Conservation (phyloP, 371 early-diverging fungal species). For the Conidiobolus incongruus region DNA sequence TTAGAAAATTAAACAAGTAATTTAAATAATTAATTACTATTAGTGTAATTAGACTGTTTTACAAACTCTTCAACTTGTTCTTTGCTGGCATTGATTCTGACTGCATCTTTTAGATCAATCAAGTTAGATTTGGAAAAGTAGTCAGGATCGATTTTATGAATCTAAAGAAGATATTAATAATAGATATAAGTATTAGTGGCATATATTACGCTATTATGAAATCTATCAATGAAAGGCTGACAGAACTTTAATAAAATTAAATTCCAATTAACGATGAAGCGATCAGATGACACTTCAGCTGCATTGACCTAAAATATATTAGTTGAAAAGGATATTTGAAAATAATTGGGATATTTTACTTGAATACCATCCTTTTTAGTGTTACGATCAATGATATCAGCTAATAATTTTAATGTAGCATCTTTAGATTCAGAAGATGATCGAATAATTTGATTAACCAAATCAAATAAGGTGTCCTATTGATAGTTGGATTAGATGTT, state of each 20-base stretch:
- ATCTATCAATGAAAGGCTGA: constrained; percentile 66
- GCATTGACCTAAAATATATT: constrained; percentile 24
- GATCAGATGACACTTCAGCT: constrained; percentile 54
- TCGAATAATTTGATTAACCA: constrained; percentile 50
- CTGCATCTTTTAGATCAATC: constrained; percentile 39
- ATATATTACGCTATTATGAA: constrained; percentile 17
- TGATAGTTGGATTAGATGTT: neutral
- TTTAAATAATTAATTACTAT: constrained; percentile 4
- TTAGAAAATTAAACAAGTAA: neutral
- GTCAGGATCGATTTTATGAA: constrained; percentile 41
- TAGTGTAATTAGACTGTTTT: neutral
- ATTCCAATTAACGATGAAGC: constrained; percentile 62
- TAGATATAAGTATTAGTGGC: neutral
- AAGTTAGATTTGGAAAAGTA: constrained; percentile 29
- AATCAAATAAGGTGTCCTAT: constrained; percentile 30
- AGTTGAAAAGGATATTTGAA: neutral
- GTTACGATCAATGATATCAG: constrained; percentile 35
- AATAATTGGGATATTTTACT: constrained; percentile 6
- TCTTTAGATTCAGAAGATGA: constrained; percentile 29
- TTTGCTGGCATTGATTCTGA: constrained; percentile 55
- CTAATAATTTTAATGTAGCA: constrained; percentile 31
- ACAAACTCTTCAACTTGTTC: constrained; percentile 38
- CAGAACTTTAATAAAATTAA: constrained; percentile 37
- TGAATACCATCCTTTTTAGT: constrained; percentile 63
- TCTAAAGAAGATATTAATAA: too few relatives aligned